Evolutionary conservation across 768 basidiomycete species (phyloP).

Genomic region (Serendipita sp.): DNA sequence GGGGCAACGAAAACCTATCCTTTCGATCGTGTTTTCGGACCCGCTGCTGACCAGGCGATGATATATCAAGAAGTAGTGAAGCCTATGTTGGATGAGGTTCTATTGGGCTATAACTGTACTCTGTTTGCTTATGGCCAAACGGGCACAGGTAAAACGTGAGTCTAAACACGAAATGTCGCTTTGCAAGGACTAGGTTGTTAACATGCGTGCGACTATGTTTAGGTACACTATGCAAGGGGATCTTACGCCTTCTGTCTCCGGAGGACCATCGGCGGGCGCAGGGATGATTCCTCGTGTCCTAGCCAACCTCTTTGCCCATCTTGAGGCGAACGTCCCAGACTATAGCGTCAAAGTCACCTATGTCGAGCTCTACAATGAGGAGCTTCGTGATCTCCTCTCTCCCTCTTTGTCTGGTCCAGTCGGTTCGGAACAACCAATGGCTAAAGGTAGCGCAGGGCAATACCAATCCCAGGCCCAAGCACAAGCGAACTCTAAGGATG

Average conservation of each 20-base stretch:
- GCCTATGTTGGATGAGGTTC: conserved; percentile 86
- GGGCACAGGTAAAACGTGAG: conserved; percentile 95
- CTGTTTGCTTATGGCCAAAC: conserved; percentile 98
- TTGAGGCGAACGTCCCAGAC: conserved; percentile 61
- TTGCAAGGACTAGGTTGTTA: neutral
- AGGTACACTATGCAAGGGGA: conserved; percentile 97
- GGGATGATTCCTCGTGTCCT: conserved; percentile 93
- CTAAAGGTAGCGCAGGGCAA: conserved; percentile 29
- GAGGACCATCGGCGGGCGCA: conserved; percentile 73
- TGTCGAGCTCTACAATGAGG: conserved; percentile 95
- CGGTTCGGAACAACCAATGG: conserved; percentile 59
- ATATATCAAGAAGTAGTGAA: conserved; percentile 87
- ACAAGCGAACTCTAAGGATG: conserved; percentile 28
- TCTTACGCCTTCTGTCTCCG: conserved; percentile 60
- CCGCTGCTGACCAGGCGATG: conserved; percentile 88
- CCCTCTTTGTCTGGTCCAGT: conserved; percentile 55
- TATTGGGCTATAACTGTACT: conserved; percentile 91
- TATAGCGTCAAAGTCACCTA: conserved; percentile 89
- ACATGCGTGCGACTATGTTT: neutral
- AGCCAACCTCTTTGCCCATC: conserved; percentile 76
- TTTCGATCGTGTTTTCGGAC: conserved; percentile 91
- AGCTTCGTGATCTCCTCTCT: conserved; percentile 82
- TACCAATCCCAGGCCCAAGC: neutral
- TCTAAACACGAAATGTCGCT: conserved; percentile 10
- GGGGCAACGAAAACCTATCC: conserved; percentile 75